These are phyloP conservation scores for Coriolopsis trogii DNA, from an alignment of 1,284 basidiomycete species.

Conservation along the genomic window DNA sequence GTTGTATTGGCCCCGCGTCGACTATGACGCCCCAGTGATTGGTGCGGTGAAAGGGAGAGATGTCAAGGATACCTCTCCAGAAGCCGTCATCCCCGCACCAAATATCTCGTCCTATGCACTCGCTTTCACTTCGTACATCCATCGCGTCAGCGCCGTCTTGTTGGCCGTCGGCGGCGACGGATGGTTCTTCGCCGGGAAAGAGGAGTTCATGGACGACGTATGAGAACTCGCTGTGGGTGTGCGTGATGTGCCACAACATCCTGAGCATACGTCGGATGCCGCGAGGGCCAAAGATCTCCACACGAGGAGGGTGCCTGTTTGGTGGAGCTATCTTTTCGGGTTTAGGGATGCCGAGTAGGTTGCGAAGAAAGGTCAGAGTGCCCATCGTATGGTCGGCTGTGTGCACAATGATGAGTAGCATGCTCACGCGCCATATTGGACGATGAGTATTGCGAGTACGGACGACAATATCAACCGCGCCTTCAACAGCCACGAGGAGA, in stretches of 20 bases:
- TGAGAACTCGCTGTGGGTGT: conserved; percentile 62
- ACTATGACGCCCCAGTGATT: conserved; percentile 51
- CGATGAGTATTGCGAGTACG: too few relatives aligned
- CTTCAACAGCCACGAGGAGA: too few relatives aligned
- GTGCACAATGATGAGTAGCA: too few relatives aligned
- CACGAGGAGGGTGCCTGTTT: conserved; percentile 39
- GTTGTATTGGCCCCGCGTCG: conserved; percentile 79
- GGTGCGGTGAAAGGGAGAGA: conserved; percentile 25
- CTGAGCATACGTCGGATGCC: conserved; percentile 82
- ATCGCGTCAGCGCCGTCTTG: conserved; percentile 34
- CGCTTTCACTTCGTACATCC: conserved; percentile 54
- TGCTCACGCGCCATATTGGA: too few relatives aligned
- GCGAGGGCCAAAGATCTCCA: conserved; percentile 85
- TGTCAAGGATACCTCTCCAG: conserved; percentile 59
- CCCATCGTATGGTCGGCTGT: conserved; percentile 86
- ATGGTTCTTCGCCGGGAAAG: conserved; percentile 53
- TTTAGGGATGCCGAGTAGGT: conserved; percentile 53
- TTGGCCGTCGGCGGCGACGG: conserved; percentile 39
- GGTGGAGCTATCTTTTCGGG: conserved; percentile 19
- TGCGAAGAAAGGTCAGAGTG: conserved; percentile 73
- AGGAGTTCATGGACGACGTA: conserved; percentile 88
- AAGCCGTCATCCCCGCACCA: conserved; percentile 64
- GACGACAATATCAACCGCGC: too few relatives aligned
- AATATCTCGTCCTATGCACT: conserved; percentile 70
- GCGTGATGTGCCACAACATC: conserved; percentile 70